Base-by-base conservation (phyloP, 257 asterid genomes). In the Pogostemon cablin region DNA sequence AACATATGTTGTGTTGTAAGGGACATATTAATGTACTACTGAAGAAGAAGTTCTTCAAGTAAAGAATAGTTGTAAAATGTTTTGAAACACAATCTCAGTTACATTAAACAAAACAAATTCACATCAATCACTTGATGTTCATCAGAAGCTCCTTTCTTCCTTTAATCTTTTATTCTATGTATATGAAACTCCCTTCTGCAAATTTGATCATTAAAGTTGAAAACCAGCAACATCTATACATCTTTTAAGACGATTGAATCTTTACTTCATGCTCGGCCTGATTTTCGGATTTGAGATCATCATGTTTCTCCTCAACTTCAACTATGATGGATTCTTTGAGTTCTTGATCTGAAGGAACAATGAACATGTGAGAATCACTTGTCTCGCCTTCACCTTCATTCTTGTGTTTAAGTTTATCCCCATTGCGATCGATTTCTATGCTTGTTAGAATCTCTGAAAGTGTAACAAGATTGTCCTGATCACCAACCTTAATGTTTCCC, bases 401-500 rank as follows among this genome's bases (percentile, higher is more conserved):
- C 80, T 71, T 74, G 53, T 60, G 68, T 67, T 69, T 80, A 48
- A 79, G 9, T 64, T 46, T 61, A 17, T 75, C 82, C 48, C 78
- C 92, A 48, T 77, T 72, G 17, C 44, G 75, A 17, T 85, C 93
- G 62, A 42, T 77, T 77, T 80, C 83, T 71, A 86, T 59, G 72
- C 56, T 85, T 54, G 75, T 76, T 71, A 86, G 69, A 65, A 90
- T 86, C 68, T 83, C 90, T 4, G 95, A 92, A 60, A 90, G 85
- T 12, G 82, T 38, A 38, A 81, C 66, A 49, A 76, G 74, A 38
- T 63, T 71, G 52, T 79, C 81, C 52, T 15, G 17, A 15, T 81
- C 90, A 43, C 70, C 79, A 56, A 69, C 72, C 69, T 69, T 74
- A 15, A 15, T 15, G n/a, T 56, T 61, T 73, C 93, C 95, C 95